These are phyloP conservation scores for Suhomyces kunorum DNA, from an alignment of 1,139 yeast species.

Conservation along the genomic window DNA sequence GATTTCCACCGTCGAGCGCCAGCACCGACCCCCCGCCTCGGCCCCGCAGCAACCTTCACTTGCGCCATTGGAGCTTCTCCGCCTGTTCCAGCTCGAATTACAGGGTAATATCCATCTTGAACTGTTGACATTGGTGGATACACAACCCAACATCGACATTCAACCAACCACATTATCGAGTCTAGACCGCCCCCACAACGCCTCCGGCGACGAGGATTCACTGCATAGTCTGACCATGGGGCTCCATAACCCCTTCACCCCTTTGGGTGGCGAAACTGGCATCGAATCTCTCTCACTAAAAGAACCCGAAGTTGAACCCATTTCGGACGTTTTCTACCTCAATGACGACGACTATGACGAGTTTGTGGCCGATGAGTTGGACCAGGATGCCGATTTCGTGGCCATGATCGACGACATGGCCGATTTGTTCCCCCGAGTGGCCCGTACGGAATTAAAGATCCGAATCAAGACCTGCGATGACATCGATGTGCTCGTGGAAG, in stretches of 20 bases:
- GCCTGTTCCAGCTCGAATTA: not conserved
- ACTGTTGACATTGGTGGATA: not conserved
- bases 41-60: not conserved
- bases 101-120: not conserved
- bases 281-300: no score
- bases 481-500: conserved; percentile 25
- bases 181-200: no score
- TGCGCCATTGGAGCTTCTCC: not conserved
- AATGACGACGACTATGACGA: conserved; percentile 18
- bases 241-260: no score
- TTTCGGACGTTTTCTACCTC: not conserved
- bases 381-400: conserved; percentile 19
- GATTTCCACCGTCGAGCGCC: not conserved
- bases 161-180: no score
- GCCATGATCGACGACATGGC: conserved; percentile 25
- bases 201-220: not conserved
- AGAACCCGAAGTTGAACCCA: no score
- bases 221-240: no score
- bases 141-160: not conserved
- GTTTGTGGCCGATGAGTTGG: conserved; percentile 18
- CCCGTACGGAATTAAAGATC: conserved; percentile 29
- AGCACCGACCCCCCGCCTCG: not conserved
- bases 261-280: no score
- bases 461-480: conserved; percentile 23
- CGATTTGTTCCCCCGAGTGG: conserved; percentile 31